Evolutionary conservation across 176 grass and related monocot species (phyloP).

Genomic region (Olyra latifolia): DNA sequence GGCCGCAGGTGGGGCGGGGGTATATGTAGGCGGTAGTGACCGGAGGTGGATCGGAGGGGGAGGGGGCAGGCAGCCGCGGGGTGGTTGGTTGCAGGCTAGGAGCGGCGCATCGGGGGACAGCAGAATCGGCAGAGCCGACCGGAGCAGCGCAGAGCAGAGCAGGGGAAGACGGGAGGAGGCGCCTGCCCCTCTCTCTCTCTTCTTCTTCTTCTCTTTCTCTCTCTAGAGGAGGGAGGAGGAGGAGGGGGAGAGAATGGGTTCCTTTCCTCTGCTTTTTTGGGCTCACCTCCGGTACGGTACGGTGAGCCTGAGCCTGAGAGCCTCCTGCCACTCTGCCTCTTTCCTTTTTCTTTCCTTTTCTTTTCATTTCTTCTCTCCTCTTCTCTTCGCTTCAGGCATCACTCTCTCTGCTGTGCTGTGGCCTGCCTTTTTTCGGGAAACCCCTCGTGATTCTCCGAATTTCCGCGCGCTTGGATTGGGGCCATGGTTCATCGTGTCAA

Average conservation of each 20-base stretch:
- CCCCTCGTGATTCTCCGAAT: background rate
- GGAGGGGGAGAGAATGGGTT: too few species aligned
- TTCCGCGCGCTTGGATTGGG: background rate
- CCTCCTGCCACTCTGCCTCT: conserved; percentile 9
- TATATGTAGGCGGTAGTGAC: conserved; percentile 28
- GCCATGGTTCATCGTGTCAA: too few species aligned
- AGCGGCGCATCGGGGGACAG: conserved; percentile 25
- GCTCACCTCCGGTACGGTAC: conserved; percentile 22
- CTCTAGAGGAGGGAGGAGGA: background rate
- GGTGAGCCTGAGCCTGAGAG: conserved; percentile 8
- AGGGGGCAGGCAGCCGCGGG: conserved; percentile 12
- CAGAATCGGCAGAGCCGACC: conserved; percentile 15
- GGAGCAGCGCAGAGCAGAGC: conserved; percentile 34
- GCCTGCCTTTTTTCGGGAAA: background rate
- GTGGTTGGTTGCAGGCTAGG: conserved; percentile 11
- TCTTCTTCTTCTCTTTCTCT: conserved; percentile 3
- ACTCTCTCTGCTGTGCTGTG: background rate
- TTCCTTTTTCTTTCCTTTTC: background rate
- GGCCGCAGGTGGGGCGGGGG: background rate
- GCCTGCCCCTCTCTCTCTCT: conserved; percentile 5
- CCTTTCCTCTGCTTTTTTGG: conserved; percentile 39
- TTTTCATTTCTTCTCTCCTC: too few species aligned
- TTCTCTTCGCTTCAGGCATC: background rate
- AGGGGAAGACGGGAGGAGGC: background rate
- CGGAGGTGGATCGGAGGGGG: conserved; percentile 44